phyloP scores from a whole-genome alignment of 192 early-diverging fungal species.

The Rhizophagus clarus region DNA sequence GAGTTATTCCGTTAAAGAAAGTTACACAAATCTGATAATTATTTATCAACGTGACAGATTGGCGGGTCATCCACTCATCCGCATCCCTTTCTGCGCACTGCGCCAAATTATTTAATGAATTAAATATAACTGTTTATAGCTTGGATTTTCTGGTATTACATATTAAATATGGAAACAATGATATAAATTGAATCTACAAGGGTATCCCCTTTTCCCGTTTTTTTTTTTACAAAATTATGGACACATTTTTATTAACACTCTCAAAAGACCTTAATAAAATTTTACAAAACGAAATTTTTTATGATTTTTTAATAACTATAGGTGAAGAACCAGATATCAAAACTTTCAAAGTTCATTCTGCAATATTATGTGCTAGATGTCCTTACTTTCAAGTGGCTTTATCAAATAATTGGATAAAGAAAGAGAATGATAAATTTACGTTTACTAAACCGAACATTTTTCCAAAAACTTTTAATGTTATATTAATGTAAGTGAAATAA shows the following conservation, averaged over 20 bases:
- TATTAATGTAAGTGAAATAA: slow-evolving; percentile 7
- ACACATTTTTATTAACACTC: not conserved
- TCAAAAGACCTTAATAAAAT: not conserved
- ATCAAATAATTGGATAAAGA: slow-evolving; percentile 10
- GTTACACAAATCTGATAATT: too few species aligned
- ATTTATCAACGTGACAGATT: too few species aligned
- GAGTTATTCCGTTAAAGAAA: too few species aligned
- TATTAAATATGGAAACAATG: too few species aligned
- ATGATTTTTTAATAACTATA: not conserved
- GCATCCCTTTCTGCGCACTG: too few species aligned
- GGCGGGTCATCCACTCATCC: too few species aligned
- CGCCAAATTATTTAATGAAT: too few species aligned
- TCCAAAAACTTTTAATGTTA: slow-evolving; percentile 7
- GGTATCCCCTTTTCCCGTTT: too few species aligned
- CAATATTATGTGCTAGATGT: slow-evolving; percentile 11
- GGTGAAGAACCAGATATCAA: not conserved
- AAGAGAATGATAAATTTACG: not conserved
- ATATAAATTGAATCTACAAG: too few species aligned
- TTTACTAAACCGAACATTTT: slow-evolving; percentile 7
- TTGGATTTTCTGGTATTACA: too few species aligned
- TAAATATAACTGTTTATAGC: too few species aligned
- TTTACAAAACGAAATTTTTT: not conserved
- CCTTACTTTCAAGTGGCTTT: slow-evolving; percentile 14
- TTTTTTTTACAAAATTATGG: too few species aligned
- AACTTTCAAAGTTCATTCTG: not conserved